Evolutionary conservation across 371 early-diverging fungal species (phyloP), one percentile per base, ranked within the genome.

Genomic region (Dichotomocladium elegans): DNA sequence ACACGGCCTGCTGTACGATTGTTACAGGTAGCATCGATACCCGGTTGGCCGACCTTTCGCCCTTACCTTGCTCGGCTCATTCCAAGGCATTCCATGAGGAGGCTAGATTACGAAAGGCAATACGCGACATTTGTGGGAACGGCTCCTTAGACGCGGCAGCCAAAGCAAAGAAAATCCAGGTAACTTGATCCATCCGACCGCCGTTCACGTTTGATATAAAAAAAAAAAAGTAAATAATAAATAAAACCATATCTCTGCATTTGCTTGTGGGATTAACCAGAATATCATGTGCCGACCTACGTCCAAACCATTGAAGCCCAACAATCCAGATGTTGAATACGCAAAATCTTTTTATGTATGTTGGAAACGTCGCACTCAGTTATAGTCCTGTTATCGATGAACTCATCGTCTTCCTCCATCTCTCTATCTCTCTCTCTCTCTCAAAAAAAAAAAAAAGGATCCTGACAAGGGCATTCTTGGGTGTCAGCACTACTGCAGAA

Each of bases 31-130:
- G 99, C 96, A 79, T 74, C 98, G 37, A 99, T 99, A 78, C 99
- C 99, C 79, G 80, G 89, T 47, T 96, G 96, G 28, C 79, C 99
- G 47, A 87, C 73, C 98, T 11, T 93, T 94, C n/a, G 94, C 94
- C 28, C 94, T 97, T 26, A 82, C 85, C 30, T 92, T 99, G 57
- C 88, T 89, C 58, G 91, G 93, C 37, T 99, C n/a, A n/a, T n/a
- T 98, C 79, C 30, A 30, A 90, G 94, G 61, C 99, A 99, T 78
- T 99, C 25, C 29, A 28, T 15, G 25, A 33, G 7, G 68, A 76
- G 31, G 41, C 51, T 1, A 73, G 82, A 27, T 53, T 69, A 46
- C 61, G 79, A 33, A 70, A 74, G 43, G 64, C 77, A 47, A 92
- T 92, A 47, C 68, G 86, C 57, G 64, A 61, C 2, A 88, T 88